Evolutionary conservation across 306 rosid genomes (phyloP).

Genomic region (Cucurbita ficifolia): DNA sequence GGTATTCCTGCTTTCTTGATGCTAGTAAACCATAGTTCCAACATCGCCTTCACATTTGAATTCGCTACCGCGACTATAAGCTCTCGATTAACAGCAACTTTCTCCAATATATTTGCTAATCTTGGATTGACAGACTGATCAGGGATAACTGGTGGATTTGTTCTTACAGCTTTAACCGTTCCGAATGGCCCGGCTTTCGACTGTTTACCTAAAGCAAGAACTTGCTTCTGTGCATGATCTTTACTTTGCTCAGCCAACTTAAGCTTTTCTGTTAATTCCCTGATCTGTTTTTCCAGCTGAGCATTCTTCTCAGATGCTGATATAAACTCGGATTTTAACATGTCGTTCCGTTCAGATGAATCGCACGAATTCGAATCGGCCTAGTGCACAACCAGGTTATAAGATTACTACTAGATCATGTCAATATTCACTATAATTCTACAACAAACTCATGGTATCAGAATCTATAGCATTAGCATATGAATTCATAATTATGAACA

Average conservation of each 20-base stretch:
- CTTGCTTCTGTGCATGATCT: constrained; percentile 75
- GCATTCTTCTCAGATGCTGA: constrained; percentile 40
- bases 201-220: constrained; percentile 49
- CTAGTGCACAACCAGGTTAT: constrained; percentile 18
- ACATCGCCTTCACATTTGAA: constrained; percentile 69
- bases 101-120: constrained; percentile 61
- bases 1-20: constrained; percentile 59
- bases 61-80: constrained; percentile 81
- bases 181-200: constrained; percentile 74
- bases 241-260: constrained; percentile 55
- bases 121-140: constrained; percentile 82
- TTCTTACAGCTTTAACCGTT: constrained; percentile 61
- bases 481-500: neutral
- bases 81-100: constrained; percentile 54
- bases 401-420: constrained; percentile 8
- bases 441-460: neutral
- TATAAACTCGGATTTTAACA: constrained; percentile 48
- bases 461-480: neutral
- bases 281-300: constrained; percentile 40
- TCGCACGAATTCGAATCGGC: constrained; percentile 44
- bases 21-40: constrained; percentile 66
- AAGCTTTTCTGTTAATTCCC: constrained; percentile 56
- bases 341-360: constrained; percentile 47
- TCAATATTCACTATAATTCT: neutral
- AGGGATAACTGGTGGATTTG: constrained; percentile 52